phyloP scores from a whole-genome alignment of 306 rosid species.

The Albizia julibrissin region DNA sequence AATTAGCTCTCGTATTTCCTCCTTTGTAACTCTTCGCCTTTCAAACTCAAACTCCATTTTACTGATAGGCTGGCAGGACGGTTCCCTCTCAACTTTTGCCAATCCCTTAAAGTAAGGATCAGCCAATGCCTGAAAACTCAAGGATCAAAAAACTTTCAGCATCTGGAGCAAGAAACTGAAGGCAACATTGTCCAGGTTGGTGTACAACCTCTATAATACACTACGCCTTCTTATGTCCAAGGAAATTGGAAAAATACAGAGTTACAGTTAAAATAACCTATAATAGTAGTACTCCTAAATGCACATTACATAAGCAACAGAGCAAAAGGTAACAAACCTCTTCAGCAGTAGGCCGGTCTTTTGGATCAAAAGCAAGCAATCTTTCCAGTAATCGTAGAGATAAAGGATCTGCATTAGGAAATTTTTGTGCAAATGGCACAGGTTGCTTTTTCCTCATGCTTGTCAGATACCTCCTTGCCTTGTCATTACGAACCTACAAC shows the following conservation, averaged over 20 bases:
- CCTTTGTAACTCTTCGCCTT: slow-evolving; percentile 91
- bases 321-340: slow-evolving; percentile 58
- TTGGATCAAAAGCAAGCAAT: slow-evolving; percentile 92
- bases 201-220: slow-evolving; percentile 21
- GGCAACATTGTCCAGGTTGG: slow-evolving; percentile 9
- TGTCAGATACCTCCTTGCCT: slow-evolving; percentile 91
- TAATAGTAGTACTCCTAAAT: background rate
- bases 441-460: slow-evolving; percentile 94
- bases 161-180: slow-evolving; percentile 7
- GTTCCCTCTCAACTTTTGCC: slow-evolving; percentile 89
- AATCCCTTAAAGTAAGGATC: slow-evolving; percentile 94
- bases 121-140: slow-evolving; percentile 67
- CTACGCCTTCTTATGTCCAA: slow-evolving; percentile 1
- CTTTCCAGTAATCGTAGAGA: slow-evolving; percentile 79
- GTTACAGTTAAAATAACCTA: background rate
- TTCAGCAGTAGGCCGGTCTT: slow-evolving; percentile 96
- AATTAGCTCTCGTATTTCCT: slow-evolving; percentile 87
- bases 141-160: slow-evolving; percentile 2
- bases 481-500: slow-evolving; percentile 85
- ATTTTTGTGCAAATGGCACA: slow-evolving; percentile 70
- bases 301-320: background rate
- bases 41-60: slow-evolving; percentile 98
- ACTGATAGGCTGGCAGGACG: slow-evolving; percentile 91
- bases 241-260: slow-evolving; percentile 1
- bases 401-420: slow-evolving; percentile 86